Base-by-base conservation (phyloP, 139 green algal genomes). In the Coelastrella sp. region DNA sequence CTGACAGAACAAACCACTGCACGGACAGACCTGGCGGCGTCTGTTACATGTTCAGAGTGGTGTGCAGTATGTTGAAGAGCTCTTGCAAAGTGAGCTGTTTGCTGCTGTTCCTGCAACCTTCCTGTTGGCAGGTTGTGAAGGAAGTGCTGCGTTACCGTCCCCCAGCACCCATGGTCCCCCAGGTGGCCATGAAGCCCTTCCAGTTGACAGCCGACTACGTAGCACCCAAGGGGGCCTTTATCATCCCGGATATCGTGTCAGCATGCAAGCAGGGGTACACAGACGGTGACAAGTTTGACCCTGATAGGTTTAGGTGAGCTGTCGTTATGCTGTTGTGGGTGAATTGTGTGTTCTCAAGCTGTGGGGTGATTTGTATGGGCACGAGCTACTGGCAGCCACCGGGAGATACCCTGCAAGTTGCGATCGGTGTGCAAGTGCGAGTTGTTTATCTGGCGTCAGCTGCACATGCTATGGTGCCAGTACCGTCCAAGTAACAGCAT, bases 91-190 rank as follows among this genome's bases (percentile, higher is more conserved):
- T 47, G 32, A 47, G 32, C 32, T 47, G 32, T 47, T 47, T 47
- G 32, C 32, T 47, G 32, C 32, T 47, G 75, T 56, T 56, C 23
- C 6, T 57, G 22, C 75, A 20, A 10, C 10, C 58, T 59, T n/a
- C 60, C 0, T 56, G 8, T 3, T 58, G 5, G 11, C 92, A 97
- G 86, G 95, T 97, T n/a, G 95, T 97, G 11, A 96, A 96, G 89
- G 96, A 98, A 93, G 93, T 98, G 8, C 92, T 98, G 88, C 94
- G 96, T 10, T 98, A 90, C 93, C 64, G 96, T 3, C 94, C 96
- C 0, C 94, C 96, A 1, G 96, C 96, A 3, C 96, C 96, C 90
- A 98, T 98, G 96, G 96, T 98, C 32, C 96, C 96, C 3, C 94
- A 97, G 94, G 92, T 95, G n/a, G 94, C 95, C 2, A 94, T 97